Base-by-base conservation (phyloP, 2,329 filamentous ascomycete species). In the Neonectria sp. region DNA sequence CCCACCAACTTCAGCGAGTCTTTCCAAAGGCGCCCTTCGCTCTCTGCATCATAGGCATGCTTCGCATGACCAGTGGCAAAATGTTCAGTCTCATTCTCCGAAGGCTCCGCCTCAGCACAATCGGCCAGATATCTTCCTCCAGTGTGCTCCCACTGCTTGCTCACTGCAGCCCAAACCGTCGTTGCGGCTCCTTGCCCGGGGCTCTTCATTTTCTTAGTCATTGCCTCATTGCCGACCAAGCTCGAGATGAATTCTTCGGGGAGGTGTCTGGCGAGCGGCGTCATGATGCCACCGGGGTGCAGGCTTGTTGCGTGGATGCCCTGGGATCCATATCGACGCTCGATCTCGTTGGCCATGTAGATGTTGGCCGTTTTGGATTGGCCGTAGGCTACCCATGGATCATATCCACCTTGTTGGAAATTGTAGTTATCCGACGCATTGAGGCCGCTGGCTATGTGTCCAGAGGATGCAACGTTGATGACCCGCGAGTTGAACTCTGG, bases 351-450 rank as follows among this genome's bases (percentile, higher is more conserved):
- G 33, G 53, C 82, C 71, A 86, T 82, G 68, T 81, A 85, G 27
- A 88, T 81, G 69, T 85, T 87, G 21, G 86, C 85, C 2, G 81
- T 80, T 15, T 40, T 40, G 37, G 37, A 40, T 6, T 40, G 37
- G 6, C 37, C 37, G 69, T 89, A 89, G 0, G 82, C 79, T 2
- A 66, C 58, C 65, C 75, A 79, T 0, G 77, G 77, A 9, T 79
- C 29, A 27, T 69, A 71, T 15, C 40, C 49, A 8, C 58, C 62
- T 6, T 65, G 60, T 2, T 73, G 57, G 40, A 71, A 69, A 21
- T 71, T 72, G 55, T 69, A 63, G 29, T 58, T 56, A 53, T 67
- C 67, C 21, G 51, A 37, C 6, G 45, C 31, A 31, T 45, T 17
- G 35, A 62, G 29, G 33, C n/a, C n/a, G 8, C 31, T n/a, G 12